phyloP scores from a whole-genome alignment of 2,329 filamentous ascomycete genomes.

The Parafenestella ontariensis region DNA sequence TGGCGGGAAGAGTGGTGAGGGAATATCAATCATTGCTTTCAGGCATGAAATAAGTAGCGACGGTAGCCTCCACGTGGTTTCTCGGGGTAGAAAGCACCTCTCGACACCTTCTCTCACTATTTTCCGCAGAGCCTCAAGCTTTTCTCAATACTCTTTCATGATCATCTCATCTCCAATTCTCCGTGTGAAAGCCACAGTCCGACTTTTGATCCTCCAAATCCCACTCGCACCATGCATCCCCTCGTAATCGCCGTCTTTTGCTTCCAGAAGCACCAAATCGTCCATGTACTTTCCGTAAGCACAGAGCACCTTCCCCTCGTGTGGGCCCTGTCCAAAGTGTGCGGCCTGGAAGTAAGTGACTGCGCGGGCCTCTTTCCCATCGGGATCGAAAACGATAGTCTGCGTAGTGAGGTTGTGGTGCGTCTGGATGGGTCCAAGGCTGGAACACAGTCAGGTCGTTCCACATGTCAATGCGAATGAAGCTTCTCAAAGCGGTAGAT shows the following conservation, averaged over 20 bases:
- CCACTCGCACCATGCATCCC: conserved; percentile 49
- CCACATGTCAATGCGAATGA: not conserved
- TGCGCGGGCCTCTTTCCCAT: conserved; percentile 42
- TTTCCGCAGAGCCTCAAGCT: no score
- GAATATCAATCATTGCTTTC: no score
- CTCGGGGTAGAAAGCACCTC: not conserved
- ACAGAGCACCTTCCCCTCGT: conserved; percentile 50
- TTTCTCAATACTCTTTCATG: conserved; percentile 40
- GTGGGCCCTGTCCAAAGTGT: conserved; percentile 54
- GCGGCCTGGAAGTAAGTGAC: conserved; percentile 53
- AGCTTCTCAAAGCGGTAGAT: not conserved
- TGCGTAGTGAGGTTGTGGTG: conserved; percentile 55
- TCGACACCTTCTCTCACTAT: no score
- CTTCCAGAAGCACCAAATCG: conserved; percentile 39
- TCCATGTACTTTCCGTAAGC: conserved; percentile 54
- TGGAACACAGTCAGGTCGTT: conserved; percentile 15
- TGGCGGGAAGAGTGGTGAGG: not conserved
- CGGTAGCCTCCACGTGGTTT: not conserved
- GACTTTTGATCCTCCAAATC: conserved; percentile 48
- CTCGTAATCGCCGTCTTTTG: conserved; percentile 29
- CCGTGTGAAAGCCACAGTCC: conserved; percentile 49
- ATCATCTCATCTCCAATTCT: conserved; percentile 45
- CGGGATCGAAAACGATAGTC: conserved; percentile 41
- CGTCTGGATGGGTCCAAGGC: conserved; percentile 50
- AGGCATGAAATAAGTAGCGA: not conserved